A percentile compares a stretch with the other conserved stretches of the same genome.
Conservation (phyloP, 352 stramenopile genomes). For the Phytophthora vignae region DNA sequence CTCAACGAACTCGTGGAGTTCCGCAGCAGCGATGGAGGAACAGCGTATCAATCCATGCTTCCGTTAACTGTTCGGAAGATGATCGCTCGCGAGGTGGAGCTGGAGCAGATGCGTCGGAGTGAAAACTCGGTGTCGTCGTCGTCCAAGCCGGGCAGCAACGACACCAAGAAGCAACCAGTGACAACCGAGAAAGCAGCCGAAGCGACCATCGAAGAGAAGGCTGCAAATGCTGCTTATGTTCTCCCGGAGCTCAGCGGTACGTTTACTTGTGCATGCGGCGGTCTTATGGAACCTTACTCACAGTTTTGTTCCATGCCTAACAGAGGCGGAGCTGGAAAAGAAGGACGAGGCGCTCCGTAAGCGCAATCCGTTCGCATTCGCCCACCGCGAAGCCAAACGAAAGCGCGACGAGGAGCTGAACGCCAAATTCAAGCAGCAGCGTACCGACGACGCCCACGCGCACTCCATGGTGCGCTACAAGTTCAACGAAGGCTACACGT, state of each 20-base stretch:
- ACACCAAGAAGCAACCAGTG: slow-evolving; percentile 4
- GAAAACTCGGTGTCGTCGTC: slow-evolving; percentile 36
- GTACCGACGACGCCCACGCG: slow-evolving; percentile 20
- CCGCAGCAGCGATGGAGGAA: slow-evolving; percentile 41
- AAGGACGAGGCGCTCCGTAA: slow-evolving; percentile 72
- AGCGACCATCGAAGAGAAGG: slow-evolving; percentile 37
- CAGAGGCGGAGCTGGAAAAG: slow-evolving; percentile 65
- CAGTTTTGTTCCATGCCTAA: slow-evolving; percentile 4
- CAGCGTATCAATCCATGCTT: slow-evolving; percentile 48
- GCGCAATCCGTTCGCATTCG: slow-evolving; percentile 84
- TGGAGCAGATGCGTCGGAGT: slow-evolving; percentile 80
- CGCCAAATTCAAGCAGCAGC: slow-evolving; percentile 50
- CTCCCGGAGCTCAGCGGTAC: slow-evolving; percentile 66
- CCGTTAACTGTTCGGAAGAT: slow-evolving; percentile 75
- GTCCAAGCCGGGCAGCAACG: slow-evolving; percentile 9
- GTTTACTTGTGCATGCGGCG: slow-evolving; percentile 12
- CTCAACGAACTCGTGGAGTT: slow-evolving; percentile 81
- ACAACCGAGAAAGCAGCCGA: slow-evolving; percentile 19
- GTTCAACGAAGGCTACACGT: slow-evolving; percentile 92
- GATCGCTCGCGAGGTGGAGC: slow-evolving; percentile 81
- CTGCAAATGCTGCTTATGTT: slow-evolving; percentile 47
- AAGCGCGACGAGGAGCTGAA: slow-evolving; percentile 66
- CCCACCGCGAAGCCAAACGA: slow-evolving; percentile 81
- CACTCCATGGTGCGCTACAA: slow-evolving; percentile 83
- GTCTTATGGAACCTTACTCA: slow-evolving; percentile 1